phyloP scores from a whole-genome alignment of 331 rosid genomes.

The Phaseolus coccineus region DNA sequence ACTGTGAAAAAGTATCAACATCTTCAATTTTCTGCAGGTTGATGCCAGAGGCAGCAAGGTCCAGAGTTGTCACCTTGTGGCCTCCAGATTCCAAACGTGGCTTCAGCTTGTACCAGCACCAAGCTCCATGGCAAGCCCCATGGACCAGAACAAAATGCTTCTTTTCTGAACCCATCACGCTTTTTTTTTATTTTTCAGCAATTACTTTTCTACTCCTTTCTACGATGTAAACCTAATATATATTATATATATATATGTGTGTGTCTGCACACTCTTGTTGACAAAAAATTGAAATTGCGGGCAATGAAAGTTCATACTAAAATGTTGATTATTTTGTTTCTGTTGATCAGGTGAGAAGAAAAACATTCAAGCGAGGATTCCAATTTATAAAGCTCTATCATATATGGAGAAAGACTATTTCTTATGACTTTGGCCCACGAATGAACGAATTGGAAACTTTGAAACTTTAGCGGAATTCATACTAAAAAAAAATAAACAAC shows the following conservation, averaged over 20 bases:
- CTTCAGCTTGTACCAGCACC: conserved; percentile 75
- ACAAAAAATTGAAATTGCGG: background rate
- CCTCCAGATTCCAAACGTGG: conserved; percentile 61
- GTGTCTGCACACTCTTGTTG: background rate
- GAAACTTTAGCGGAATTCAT: too few relatives aligned
- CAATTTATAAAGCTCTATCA: too few relatives aligned
- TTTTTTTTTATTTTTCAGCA: background rate
- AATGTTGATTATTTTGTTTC: too few relatives aligned
- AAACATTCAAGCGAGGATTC: too few relatives aligned
- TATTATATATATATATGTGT: background rate
- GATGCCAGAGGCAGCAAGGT: conserved; percentile 64
- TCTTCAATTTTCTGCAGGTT: conserved; percentile 50
- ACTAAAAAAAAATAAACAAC: too few relatives aligned
- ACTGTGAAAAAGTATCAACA: conserved; percentile 44
- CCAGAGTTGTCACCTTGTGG: conserved; percentile 59
- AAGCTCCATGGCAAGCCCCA: conserved; percentile 74
- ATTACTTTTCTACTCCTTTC: background rate
- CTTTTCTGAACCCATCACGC: background rate
- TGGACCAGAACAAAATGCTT: conserved; percentile 62
- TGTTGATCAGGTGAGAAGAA: too few relatives aligned
- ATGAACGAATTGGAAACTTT: too few relatives aligned
- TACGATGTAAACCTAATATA: background rate
- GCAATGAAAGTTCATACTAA: background rate
- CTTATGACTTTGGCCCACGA: too few relatives aligned
- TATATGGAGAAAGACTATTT: too few relatives aligned